Evolutionary conservation across 163 green algal genomes (phyloP), one percentile per base, ranked within the genome.

Genomic region (Scenedesmus sp.): DNA sequence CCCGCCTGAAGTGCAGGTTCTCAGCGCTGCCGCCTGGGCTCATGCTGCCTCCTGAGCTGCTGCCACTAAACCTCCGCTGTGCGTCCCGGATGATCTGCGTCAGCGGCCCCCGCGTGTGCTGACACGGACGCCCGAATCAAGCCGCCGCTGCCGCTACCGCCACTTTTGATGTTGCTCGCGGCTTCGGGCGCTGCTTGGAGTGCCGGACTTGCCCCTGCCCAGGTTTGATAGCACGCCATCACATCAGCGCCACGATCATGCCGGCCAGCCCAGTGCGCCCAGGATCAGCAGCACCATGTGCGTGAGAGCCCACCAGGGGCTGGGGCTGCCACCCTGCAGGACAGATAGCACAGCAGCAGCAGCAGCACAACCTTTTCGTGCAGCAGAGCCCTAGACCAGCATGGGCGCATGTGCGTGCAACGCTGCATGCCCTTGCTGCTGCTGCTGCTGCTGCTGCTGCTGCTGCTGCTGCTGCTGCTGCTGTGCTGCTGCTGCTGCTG

Each of bases 241-340:
- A 2, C 70, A 79, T 0, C 70, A 91, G n/a, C 55, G 56, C 87
- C 74, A 91, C 70, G 18, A 91, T 91, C 74, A 91, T 86, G 56
- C 87, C 87, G 8, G 87, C 56, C 57, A 91, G 12, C 13, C 57
- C 87, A 8, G 67, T 18, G 5, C 87, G 26, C 55, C 74, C 9
- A 60, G 3, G 15, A 57, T 54, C 2, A 91, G 56, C 55, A 87
- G 57, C n/a, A 83, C 57, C 74, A 86, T 66, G 46, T 91, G 76
- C 4, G 60, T 15, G 0, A 91, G n/a, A 0, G 26, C 12, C 87
- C 87, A 91, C 20, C 5, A 20, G 23, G 87, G 87, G 60, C 74
- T 91, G 13, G 81, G 46, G 56, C 56, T 59, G 81, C 60, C 57
- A 3, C 9, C 23, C 54, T 74, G 87, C 18, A 73, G 46, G 0